Evolutionary conservation across 2,329 filamentous ascomycete species (phyloP).

Genomic region (Penicillium corylophilum): DNA sequence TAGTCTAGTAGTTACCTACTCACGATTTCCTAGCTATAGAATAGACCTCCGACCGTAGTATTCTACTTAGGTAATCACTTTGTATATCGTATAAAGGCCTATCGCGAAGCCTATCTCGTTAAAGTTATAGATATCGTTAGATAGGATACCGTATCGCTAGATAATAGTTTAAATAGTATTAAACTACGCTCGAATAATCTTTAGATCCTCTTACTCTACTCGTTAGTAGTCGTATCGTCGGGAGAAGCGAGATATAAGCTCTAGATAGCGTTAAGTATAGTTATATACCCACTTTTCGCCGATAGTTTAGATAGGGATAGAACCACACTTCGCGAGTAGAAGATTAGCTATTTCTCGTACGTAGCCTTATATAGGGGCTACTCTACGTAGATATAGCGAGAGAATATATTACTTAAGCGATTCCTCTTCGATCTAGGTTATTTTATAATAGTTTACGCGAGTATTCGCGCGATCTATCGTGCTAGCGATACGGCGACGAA

Average conservation of each 20-base stretch:
- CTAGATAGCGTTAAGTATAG: not conserved
- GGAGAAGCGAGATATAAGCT: not conserved
- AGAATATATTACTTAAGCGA: not conserved
- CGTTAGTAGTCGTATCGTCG: not conserved
- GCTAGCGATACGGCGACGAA: not conserved
- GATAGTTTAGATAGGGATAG: not conserved
- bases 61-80: not conserved
- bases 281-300: not conserved
- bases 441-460: not conserved
- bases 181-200: not conserved
- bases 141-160: not conserved
- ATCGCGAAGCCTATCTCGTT: not conserved
- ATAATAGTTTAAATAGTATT: not conserved
- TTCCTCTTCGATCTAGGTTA: not conserved
- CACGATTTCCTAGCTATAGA: slow-evolving; percentile 2
- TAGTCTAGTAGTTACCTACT: not conserved
- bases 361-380: not conserved
- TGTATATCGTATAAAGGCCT: not conserved
- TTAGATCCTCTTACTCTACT: not conserved
- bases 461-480: not conserved
- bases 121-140: not conserved
- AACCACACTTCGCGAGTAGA: not conserved
- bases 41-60: not conserved
- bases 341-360: not conserved
- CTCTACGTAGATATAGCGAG: not conserved